Percentiles rank a stretch among this genome's conserved stretches.
Conservation (phyloP, 371 early-diverging fungal genomes). For the Rhizomucor pusillus region DNA sequence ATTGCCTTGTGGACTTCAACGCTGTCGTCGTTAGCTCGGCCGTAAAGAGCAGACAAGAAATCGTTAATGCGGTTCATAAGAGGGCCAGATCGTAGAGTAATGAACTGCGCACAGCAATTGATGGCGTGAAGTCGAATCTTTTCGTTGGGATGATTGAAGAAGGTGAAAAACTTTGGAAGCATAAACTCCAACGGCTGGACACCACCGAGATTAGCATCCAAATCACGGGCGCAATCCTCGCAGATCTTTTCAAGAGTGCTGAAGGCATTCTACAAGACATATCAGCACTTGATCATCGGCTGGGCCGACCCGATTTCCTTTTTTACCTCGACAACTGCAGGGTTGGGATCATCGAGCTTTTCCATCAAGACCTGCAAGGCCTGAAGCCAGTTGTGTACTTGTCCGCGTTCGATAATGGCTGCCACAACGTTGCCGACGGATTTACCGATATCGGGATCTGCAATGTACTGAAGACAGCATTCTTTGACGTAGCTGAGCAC, state of each 20-base stretch:
- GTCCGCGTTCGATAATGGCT: constrained; percentile 70
- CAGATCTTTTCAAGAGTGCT: constrained; percentile 88
- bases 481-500: constrained; percentile 76
- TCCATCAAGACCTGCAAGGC: constrained; percentile 74
- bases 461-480: constrained; percentile 68
- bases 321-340: constrained; percentile 73
- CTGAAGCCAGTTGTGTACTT: constrained; percentile 79
- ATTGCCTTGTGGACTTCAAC: constrained; percentile 84
- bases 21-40: constrained; percentile 76
- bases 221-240: constrained; percentile 83
- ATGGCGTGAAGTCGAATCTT: constrained; percentile 78
- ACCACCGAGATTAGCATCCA: constrained; percentile 71
- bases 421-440: constrained; percentile 70
- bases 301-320: neutral
- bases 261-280: constrained; percentile 70
- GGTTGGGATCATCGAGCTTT: constrained; percentile 68
- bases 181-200: constrained; percentile 76
- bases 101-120: constrained; percentile 78
- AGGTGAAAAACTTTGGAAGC: constrained; percentile 83
- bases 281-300: neutral
- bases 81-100: constrained; percentile 64
- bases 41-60: constrained; percentile 79
- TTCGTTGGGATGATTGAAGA: constrained; percentile 72
- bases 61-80: constrained; percentile 70
- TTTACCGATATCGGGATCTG: constrained; percentile 79